Percentiles rank a stretch among this genome's conserved stretches.
These are phyloP conservation scores for Calocera viscosa DNA, from an alignment of 768 basidiomycete species.

Conservation along the genomic window DNA sequence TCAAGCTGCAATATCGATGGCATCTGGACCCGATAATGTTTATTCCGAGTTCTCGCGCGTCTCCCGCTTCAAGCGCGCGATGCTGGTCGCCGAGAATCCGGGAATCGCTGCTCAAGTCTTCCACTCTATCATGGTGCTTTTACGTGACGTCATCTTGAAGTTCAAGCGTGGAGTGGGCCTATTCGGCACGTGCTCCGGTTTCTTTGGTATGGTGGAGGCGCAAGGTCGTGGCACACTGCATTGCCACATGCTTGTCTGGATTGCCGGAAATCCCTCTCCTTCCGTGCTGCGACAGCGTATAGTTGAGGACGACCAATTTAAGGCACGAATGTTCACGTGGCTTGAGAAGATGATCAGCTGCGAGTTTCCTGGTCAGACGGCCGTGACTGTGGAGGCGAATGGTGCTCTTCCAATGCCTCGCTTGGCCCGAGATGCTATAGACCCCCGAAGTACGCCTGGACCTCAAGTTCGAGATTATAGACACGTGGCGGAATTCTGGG, in stretches of 20 bases:
- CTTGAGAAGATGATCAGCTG: constrained; percentile 24
- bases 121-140: constrained; percentile 30
- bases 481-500: neutral
- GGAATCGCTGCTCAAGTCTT: constrained; percentile 33
- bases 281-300: neutral
- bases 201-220: constrained; percentile 34
- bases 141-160: constrained; percentile 25
- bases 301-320: constrained; percentile 15
- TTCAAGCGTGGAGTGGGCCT: constrained; percentile 25
- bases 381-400: neutral
- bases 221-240: constrained; percentile 33
- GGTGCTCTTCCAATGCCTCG: neutral
- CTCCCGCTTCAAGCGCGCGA: constrained; percentile 21
- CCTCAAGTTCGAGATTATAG: neutral
- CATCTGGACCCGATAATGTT: constrained; percentile 27
- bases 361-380: constrained; percentile 18
- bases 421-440: neutral
- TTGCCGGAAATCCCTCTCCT: constrained; percentile 25
- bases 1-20: constrained; percentile 29
- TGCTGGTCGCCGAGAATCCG: constrained; percentile 33
- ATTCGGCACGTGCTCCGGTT: constrained; percentile 27
- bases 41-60: constrained; percentile 13
- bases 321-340: constrained; percentile 16
- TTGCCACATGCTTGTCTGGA: constrained; percentile 34
- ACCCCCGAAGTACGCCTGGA: neutral